Percentiles rank a stretch among this genome's conserved stretches.
Conservation (phyloP, 2,329 filamentous ascomycete species). For the Trichoderma arundinaceum region DNA sequence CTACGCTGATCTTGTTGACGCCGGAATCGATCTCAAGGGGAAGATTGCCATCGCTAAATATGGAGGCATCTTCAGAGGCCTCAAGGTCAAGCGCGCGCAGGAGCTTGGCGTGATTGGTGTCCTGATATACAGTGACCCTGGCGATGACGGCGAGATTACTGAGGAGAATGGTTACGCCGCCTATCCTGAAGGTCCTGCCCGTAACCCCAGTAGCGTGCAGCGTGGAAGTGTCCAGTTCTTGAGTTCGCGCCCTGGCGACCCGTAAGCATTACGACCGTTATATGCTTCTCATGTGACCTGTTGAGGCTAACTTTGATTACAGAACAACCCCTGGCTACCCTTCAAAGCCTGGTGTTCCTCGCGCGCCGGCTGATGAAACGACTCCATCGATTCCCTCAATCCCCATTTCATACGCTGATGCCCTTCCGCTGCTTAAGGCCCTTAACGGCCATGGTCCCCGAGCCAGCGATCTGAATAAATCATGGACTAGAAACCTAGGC, state of each 20-base stretch:
- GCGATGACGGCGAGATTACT: conserved; percentile 82
- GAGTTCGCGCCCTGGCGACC: conserved; percentile 72
- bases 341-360: conserved; percentile 85
- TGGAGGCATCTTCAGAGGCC: conserved; percentile 82
- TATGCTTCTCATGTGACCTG: conserved; percentile 30
- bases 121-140: conserved; percentile 85
- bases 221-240: conserved; percentile 85
- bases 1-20: conserved; percentile 78
- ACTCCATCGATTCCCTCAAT: conserved; percentile 89
- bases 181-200: conserved; percentile 86
- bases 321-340: conserved; percentile 89
- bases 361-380: conserved; percentile 69
- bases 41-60: conserved; percentile 90
- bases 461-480: conserved; percentile 72
- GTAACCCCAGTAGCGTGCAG: conserved; percentile 88
- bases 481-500: conserved; percentile 73
- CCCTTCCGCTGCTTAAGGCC: conserved; percentile 83
- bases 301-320: neutral
- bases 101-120: conserved; percentile 88
- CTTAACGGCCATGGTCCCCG: conserved; percentile 87
- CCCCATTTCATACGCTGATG: conserved; percentile 87
- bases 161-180: conserved; percentile 78
- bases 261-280: conserved; percentile 48
- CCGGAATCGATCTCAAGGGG: conserved; percentile 76
- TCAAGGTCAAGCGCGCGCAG: conserved; percentile 92